Evolutionary conservation across 306 rosid genomes (phyloP).

Genomic region (Mimosa pudica): DNA sequence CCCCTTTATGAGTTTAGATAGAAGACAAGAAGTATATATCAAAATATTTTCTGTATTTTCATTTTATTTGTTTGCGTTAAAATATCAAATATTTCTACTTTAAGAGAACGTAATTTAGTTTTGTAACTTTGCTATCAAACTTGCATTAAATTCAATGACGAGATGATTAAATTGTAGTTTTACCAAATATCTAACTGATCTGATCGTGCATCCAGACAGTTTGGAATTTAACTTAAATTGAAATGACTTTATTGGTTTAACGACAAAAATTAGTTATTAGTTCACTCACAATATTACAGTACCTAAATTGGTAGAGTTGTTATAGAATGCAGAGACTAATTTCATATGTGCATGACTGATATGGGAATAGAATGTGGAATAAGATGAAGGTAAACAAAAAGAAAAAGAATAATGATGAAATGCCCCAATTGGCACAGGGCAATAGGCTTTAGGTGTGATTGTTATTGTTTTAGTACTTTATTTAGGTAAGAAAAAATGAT

Average conservation of each 20-base stretch:
- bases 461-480: background rate
- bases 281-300: background rate
- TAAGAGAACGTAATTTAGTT: background rate
- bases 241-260: background rate
- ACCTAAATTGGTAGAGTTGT: slow-evolving; percentile 3
- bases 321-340: background rate
- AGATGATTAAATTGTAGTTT: background rate
- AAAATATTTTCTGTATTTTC: background rate
- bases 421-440: background rate
- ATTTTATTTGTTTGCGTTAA: background rate
- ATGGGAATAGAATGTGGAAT: slow-evolving; percentile 23
- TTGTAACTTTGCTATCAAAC: background rate
- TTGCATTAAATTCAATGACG: background rate
- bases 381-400: slow-evolving; percentile 6
- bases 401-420: slow-evolving; percentile 14
- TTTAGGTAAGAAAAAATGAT: background rate
- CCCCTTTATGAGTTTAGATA: background rate
- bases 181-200: background rate
- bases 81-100: background rate
- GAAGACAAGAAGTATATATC: background rate
- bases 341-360: background rate
- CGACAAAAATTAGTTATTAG: background rate
- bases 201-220: background rate
- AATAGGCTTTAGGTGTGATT: background rate
- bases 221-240: background rate